phyloP scores from a whole-genome alignment of 768 basidiomycete genomes.

The Xerocomellus dryophilus region DNA sequence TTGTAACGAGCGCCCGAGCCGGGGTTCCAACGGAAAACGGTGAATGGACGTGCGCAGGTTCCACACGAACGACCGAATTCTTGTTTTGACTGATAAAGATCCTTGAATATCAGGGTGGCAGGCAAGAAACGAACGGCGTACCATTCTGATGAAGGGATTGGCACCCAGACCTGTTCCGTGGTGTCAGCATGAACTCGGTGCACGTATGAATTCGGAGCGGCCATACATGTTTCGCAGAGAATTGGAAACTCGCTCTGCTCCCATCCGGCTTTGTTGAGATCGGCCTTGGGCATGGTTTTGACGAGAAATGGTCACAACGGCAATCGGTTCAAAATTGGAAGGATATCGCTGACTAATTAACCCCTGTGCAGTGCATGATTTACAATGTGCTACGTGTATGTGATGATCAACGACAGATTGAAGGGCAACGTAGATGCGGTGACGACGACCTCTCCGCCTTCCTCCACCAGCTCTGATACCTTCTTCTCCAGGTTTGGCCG shows the following conservation, averaged over 20 bases:
- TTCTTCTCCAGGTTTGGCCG: conserved; percentile 88
- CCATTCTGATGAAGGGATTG: conserved; percentile 95
- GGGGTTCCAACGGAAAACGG: conserved; percentile 98
- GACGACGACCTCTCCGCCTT: conserved; percentile 79
- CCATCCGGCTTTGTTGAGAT: conserved; percentile 94
- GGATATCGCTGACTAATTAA: conserved; percentile 30
- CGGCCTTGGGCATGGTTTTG: conserved; percentile 69
- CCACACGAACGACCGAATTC: conserved; percentile 95
- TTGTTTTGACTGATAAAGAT: conserved; percentile 90
- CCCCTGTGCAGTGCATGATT: neutral
- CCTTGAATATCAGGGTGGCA: neutral
- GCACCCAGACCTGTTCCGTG: conserved; percentile 64
- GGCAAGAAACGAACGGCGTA: conserved; percentile 33
- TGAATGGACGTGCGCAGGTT: conserved; percentile 94
- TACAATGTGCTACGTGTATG: conserved; percentile 39
- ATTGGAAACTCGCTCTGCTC: conserved; percentile 93
- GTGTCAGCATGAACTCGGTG: conserved; percentile 4
- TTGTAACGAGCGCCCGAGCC: conserved; percentile 92
- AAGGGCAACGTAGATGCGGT: conserved; percentile 91
- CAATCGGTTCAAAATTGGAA: neutral
- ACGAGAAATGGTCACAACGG: neutral
- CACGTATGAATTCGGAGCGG: neutral
- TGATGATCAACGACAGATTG: conserved; percentile 66
- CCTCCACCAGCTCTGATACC: conserved; percentile 73
- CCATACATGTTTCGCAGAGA: conserved; percentile 87